Evolutionary conservation across 2,329 filamentous ascomycete genomes (phyloP).

Genomic region (Alternaria sp.): DNA sequence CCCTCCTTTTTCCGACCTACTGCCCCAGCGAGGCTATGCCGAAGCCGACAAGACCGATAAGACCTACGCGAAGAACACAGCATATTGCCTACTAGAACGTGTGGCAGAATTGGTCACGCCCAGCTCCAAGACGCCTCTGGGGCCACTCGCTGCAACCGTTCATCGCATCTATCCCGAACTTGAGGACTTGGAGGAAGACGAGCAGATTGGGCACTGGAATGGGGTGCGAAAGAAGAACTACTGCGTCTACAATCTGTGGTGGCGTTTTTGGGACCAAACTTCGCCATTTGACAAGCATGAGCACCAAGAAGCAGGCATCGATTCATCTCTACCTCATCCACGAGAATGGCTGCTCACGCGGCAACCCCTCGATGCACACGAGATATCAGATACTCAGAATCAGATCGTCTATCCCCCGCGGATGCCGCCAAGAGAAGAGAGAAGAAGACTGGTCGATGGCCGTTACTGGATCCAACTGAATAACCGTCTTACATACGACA

Average conservation of each 20-base stretch:
- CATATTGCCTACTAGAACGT: slow-evolving; percentile 57
- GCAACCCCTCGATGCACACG: slow-evolving; percentile 25
- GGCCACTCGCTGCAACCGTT: slow-evolving; percentile 54
- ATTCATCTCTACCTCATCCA: slow-evolving; percentile 8
- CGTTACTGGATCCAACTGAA: slow-evolving; percentile 64
- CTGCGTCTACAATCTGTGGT: slow-evolving; percentile 35
- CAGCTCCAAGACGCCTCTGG: slow-evolving; percentile 52
- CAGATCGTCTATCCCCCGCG: slow-evolving; percentile 21
- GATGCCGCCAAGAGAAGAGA: not conserved
- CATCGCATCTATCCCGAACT: slow-evolving; percentile 53
- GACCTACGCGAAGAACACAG: slow-evolving; percentile 37
- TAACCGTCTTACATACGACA: slow-evolving; percentile 36
- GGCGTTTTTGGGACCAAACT: slow-evolving; percentile 28
- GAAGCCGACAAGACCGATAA: slow-evolving; percentile 28
- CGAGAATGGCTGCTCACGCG: slow-evolving; percentile 41
- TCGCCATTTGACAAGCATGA: slow-evolving; percentile 21
- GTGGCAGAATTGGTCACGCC: slow-evolving; percentile 61
- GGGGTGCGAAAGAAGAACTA: slow-evolving; percentile 21
- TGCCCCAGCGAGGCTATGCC: slow-evolving; percentile 22
- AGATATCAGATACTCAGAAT: not conserved
- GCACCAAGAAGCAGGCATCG: slow-evolving; percentile 7
- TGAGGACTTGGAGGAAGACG: slow-evolving; percentile 3
- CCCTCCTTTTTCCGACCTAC: slow-evolving; percentile 32
- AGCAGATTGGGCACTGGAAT: not conserved
- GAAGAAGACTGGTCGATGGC: slow-evolving; percentile 59